These are phyloP conservation scores for Aspergillus panamensis DNA, from an alignment of 495 filamentous ascomycete species.

Conservation along the genomic window DNA sequence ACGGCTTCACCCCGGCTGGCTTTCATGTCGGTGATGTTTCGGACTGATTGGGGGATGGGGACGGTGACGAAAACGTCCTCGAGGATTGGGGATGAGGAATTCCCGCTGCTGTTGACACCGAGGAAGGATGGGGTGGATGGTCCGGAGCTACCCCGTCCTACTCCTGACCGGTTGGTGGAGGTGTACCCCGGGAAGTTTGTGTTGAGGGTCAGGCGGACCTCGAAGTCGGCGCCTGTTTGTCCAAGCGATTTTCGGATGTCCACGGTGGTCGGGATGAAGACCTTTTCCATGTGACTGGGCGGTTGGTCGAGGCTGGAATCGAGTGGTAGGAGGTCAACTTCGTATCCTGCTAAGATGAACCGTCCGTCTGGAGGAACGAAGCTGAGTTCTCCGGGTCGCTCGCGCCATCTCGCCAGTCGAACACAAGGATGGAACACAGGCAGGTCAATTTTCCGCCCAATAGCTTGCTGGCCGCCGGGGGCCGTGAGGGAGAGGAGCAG, in stretches of 20 bases:
- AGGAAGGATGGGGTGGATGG: constrained; percentile 60
- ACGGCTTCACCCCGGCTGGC: constrained; percentile 81
- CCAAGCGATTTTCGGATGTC: constrained; percentile 81
- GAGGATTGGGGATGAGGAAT: constrained; percentile 52
- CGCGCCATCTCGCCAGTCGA: constrained; percentile 76
- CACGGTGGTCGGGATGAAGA: constrained; percentile 76
- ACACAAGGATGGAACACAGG: constrained; percentile 98
- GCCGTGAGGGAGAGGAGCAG: constrained; percentile 74
- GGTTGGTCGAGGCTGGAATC: constrained; percentile 41
- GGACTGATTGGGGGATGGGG: constrained; percentile 74
- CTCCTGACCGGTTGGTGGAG: constrained; percentile 32
- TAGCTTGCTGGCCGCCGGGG: constrained; percentile 68
- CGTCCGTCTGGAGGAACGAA: constrained; percentile 94
- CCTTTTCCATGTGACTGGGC: constrained; percentile 53
- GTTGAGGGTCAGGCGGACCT: constrained; percentile 73
- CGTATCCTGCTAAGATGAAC: constrained; percentile 93
- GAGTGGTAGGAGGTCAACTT: constrained; percentile 81
- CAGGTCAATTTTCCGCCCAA: constrained; percentile 72
- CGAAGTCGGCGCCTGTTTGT: constrained; percentile 72
- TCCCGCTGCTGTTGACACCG: constrained; percentile 50
- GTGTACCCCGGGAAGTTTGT: constrained; percentile 52
- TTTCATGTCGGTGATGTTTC: constrained; percentile 82
- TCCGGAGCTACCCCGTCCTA: constrained; percentile 44
- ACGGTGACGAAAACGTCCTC: constrained; percentile 80
- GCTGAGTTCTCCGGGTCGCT: constrained; percentile 82